Evolutionary conservation across 106 monocot genomes (phyloP).

Genomic region (Xerophyta viscosa): DNA sequence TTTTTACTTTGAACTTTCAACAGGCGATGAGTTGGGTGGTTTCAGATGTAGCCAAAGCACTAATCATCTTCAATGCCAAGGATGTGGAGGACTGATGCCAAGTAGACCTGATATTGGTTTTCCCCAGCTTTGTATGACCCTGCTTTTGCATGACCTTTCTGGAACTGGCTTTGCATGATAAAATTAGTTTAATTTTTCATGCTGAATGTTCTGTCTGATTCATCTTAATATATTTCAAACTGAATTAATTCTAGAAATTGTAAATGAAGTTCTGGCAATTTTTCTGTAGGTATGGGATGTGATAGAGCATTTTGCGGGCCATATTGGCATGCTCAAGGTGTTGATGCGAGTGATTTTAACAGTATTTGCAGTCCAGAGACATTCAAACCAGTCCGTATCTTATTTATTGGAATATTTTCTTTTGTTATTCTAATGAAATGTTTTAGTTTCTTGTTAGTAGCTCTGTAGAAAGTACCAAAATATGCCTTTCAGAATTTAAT

Average conservation of each 20-base stretch:
- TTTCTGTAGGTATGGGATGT: constrained; percentile 74
- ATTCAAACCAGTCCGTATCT: constrained; percentile 56
- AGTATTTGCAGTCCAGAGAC: constrained; percentile 56
- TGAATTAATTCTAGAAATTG: too few species aligned
- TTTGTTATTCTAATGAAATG: too few species aligned
- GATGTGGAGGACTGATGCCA: constrained; percentile 82
- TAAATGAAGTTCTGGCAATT: too few species aligned
- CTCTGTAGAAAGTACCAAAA: too few species aligned
- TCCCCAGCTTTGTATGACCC: constrained; percentile 56
- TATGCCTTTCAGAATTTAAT: too few species aligned
- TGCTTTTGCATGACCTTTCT: too few species aligned
- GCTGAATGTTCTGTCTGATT: too few species aligned
- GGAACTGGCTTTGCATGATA: too few species aligned
- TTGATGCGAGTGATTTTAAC: constrained; percentile 33
- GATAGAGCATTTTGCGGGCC: constrained; percentile 85
- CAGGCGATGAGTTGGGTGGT: constrained; percentile 59
- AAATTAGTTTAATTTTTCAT: too few species aligned
- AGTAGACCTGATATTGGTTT: constrained; percentile 58
- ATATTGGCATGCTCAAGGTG: constrained; percentile 75
- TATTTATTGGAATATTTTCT: too few species aligned
- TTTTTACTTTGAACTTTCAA: constrained; percentile 6
- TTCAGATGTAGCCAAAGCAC: constrained; percentile 65
- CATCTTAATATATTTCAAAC: too few species aligned
- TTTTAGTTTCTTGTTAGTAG: too few species aligned
- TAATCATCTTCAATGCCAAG: constrained; percentile 75